Base-by-base conservation (phyloP, 306 rosid species). In the Hippophae gyantsensis region DNA sequence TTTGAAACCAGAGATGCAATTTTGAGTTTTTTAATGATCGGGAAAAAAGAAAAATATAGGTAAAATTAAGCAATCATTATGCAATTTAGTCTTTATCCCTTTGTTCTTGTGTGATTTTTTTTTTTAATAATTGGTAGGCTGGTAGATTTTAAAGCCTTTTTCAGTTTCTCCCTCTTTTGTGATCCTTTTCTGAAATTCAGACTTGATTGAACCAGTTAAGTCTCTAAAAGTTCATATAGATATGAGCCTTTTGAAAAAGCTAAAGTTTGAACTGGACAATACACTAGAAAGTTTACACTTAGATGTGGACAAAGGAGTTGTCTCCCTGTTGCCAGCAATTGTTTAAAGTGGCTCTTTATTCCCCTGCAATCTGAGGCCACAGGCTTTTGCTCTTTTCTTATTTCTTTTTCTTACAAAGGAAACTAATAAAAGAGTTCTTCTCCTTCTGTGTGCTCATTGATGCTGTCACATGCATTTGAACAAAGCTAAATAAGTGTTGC, bases 211-310 rank as follows among this genome's bases (percentile, higher is more conserved):
- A 69, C 66, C 46, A 49, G 42, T 38, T 38, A 60, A 69, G 63
- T 70, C 52, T 64, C 40, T 32, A 18, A 45, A 60, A 48, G 76
- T 68, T 54, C 68, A 52, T 61, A 62, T 45, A 45, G 72, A 65
- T 63, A 72, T 66, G 72, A 65, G 59, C 76, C 71, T 69, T 80
- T 58, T 52, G 48, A 64, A 70, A 73, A 73, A 67, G 69, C 9
- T 54, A 54, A 41, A 68, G 56, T 43, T 44, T 52, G 73, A 74
- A 67, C 27, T 26, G 52, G 79, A 76, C 77, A 60, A 56, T 57
- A 66, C 72, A 70, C 40, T 56, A 50, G 61, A 70, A 69, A 73
- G 43, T 25, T 43, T 47, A n/a, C 47, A 48, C 53, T 2, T 62
- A 64, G 62, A 60, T 52, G 60, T 44, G 57, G 67, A 60, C 71